phyloP scores from a whole-genome alignment of 805 yeast genomes.

The Myxozyma udenii region DNA sequence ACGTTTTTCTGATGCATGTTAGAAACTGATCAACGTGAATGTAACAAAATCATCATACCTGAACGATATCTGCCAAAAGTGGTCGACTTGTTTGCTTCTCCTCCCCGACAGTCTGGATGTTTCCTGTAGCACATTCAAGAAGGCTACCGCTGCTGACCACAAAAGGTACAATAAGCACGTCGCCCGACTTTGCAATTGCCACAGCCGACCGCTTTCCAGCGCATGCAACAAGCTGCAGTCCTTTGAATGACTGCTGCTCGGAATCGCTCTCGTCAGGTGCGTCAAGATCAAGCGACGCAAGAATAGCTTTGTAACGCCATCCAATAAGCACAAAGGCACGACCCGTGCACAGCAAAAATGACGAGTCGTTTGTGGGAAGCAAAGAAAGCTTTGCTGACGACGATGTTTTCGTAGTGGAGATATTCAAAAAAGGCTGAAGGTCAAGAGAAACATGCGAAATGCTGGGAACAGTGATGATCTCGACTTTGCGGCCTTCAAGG shows the following conservation, averaged over 20 bases:
- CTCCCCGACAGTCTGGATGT: slow-evolving; percentile 9
- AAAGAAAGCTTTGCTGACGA: slow-evolving; percentile 4
- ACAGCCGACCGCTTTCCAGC: slow-evolving; percentile 21
- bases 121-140: slow-evolving; percentile 25
- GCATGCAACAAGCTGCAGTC: slow-evolving; percentile 1
- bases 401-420: not conserved
- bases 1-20: not conserved
- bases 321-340: slow-evolving; percentile 12
- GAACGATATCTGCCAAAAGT: slow-evolving; percentile 9
- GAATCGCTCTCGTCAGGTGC: not conserved
- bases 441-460: slow-evolving; percentile 9
- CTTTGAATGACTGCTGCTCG: not conserved
- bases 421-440: slow-evolving; percentile 7
- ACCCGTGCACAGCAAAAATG: slow-evolving; percentile 19
- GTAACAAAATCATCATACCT: no score
- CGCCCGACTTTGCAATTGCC: slow-evolving; percentile 12
- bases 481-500: slow-evolving; percentile 5
- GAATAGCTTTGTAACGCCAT: slow-evolving; percentile 21
- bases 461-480: slow-evolving; percentile 16
- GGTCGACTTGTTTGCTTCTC: not conserved
- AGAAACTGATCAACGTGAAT: no score
- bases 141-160: slow-evolving; percentile 20
- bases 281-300: slow-evolving; percentile 9
- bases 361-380: slow-evolving; percentile 19
- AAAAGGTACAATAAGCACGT: slow-evolving; percentile 15